These are phyloP conservation scores for Cyclostephanos tholiformis DNA, from an alignment of 108 stramenopile genomes.

Conservation along the genomic window DNA sequence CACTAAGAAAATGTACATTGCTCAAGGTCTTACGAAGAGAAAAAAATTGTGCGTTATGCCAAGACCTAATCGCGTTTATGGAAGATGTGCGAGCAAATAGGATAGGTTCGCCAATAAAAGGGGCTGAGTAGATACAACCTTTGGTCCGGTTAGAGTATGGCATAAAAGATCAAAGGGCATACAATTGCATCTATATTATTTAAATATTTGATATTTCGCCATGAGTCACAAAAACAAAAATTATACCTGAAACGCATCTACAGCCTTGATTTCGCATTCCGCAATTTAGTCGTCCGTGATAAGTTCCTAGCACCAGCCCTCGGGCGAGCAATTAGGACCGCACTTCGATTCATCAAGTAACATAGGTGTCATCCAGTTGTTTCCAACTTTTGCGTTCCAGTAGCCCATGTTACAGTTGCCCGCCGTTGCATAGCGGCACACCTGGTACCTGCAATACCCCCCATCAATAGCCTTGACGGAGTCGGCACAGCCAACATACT, in stretches of 20 bases:
- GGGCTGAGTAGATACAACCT: no score
- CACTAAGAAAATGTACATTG: not conserved
- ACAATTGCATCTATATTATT: no score
- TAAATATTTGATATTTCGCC: no score
- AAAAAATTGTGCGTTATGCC: constrained; percentile 19
- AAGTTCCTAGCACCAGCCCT: constrained; percentile 13
- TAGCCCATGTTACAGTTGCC: constrained; percentile 35
- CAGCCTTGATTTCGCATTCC: not conserved
- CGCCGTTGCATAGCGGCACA: constrained; percentile 33
- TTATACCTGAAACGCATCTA: not conserved
- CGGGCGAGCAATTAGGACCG: constrained; percentile 1
- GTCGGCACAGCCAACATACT: constrained; percentile 35
- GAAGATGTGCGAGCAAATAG: not conserved
- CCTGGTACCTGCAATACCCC: constrained; percentile 22
- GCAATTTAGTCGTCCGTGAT: not conserved
- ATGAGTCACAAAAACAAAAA: not conserved
- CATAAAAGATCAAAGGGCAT: constrained; percentile 8
- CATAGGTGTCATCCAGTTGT: constrained; percentile 8
- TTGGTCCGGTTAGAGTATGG: not conserved
- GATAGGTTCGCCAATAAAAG: not conserved
- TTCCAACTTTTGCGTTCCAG: not conserved
- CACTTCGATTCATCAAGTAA: not conserved
- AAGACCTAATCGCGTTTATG: constrained; percentile 23
- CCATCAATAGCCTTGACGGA: constrained; percentile 9
- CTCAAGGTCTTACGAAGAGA: not conserved